Conservation (phyloP, 352 stramenopile species). For the Phytophthora palmivora region DNA sequence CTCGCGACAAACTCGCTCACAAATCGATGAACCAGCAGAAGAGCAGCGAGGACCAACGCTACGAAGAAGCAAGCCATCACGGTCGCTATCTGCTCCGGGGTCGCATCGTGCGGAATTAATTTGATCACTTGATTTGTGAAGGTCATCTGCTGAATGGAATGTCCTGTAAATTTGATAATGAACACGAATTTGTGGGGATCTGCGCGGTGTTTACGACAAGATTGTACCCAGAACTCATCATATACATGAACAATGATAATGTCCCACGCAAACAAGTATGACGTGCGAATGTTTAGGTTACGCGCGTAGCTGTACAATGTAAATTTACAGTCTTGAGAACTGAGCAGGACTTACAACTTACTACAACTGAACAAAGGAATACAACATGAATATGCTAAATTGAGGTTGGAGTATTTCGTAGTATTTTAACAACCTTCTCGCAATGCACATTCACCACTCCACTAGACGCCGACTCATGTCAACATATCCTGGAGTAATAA, state of each 20-base stretch:
- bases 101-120: conserved; percentile 44
- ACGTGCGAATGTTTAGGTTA: too few relatives aligned
- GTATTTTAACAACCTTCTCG: too few relatives aligned
- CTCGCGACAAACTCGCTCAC: conserved; percentile 8
- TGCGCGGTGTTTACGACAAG: background rate
- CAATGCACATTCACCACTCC: too few relatives aligned
- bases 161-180: background rate
- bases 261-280: background rate
- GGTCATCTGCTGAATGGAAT: conserved; percentile 9
- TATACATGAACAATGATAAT: background rate
- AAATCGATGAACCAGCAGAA: conserved; percentile 18
- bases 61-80: conserved; percentile 11
- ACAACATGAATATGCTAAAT: too few relatives aligned
- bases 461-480: too few relatives aligned
- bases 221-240: background rate
- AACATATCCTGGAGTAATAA: too few relatives aligned
- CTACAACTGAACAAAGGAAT: too few relatives aligned
- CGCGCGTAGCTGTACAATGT: too few relatives aligned
- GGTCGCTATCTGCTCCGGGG: conserved; percentile 18
- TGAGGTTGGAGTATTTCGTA: too few relatives aligned
- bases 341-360: too few relatives aligned
- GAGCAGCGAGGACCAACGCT: background rate
- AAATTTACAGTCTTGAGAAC: too few relatives aligned
- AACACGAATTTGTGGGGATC: too few relatives aligned
- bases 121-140: conserved; percentile 18